phyloP scores from a whole-genome alignment of 257 asterid species.

The Primulina eburnea region DNA sequence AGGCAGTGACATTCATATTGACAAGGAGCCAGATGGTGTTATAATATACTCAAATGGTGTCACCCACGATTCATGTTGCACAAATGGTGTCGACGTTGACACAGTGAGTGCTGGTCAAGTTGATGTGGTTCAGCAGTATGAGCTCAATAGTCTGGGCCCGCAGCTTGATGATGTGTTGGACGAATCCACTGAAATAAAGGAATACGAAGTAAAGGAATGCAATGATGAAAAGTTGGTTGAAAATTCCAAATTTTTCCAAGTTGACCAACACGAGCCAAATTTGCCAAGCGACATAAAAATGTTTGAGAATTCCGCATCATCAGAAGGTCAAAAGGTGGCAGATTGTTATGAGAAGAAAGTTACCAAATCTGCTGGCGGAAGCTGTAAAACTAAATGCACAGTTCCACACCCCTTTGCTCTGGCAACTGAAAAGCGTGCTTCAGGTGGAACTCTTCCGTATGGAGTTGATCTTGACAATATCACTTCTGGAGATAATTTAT shows the following conservation, averaged over 20 bases:
- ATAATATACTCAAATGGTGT: conserved; percentile 30
- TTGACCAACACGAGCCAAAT: conserved; percentile 29
- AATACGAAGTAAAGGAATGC: conserved; percentile 52
- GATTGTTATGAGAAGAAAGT: conserved; percentile 33
- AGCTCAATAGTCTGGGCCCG: conserved; percentile 28
- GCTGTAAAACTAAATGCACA: conserved; percentile 49
- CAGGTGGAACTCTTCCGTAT: conserved; percentile 35
- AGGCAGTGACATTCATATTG: conserved; percentile 46
- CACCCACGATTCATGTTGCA: conserved; percentile 28
- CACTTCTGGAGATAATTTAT: conserved; percentile 27
- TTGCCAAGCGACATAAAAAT: conserved; percentile 19
- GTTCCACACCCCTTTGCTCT: conserved; percentile 65
- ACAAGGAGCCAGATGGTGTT: conserved; percentile 54
- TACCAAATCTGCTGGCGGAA: conserved; percentile 38
- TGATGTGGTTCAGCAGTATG: conserved; percentile 30
- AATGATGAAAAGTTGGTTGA: conserved; percentile 38
- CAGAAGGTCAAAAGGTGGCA: conserved; percentile 29
- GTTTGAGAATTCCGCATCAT: conserved; percentile 22
- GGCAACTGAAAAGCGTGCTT: conserved; percentile 62
- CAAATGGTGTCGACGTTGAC: conserved; percentile 23
- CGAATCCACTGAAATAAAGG: conserved; percentile 40
- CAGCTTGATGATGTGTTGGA: conserved; percentile 29
- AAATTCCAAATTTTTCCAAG: conserved; percentile 22
- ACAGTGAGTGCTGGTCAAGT: conserved; percentile 19
- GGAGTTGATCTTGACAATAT: conserved; percentile 37